Percentiles rank a stretch among this genome's conserved stretches.
phyloP scores from a whole-genome alignment of 1,284 basidiomycete genomes.

The Ceraceosorus bombacis region DNA sequence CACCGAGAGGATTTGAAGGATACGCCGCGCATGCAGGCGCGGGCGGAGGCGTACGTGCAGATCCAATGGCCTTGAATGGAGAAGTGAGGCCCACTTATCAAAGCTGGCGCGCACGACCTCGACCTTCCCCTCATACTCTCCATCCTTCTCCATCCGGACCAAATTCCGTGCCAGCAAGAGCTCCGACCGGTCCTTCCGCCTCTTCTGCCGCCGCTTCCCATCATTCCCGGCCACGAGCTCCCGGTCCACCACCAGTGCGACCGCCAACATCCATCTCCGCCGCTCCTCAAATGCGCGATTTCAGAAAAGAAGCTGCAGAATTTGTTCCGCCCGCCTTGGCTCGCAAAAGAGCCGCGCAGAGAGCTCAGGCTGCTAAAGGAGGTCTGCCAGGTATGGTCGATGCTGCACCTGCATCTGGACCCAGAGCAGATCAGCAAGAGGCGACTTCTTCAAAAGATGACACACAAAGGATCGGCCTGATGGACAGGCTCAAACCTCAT shows the following conservation, averaged over 20 bases:
- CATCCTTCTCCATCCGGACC: not conserved
- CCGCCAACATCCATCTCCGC: constrained; percentile 27
- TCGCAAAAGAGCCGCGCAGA: constrained; percentile 29
- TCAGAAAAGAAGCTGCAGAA: constrained; percentile 39
- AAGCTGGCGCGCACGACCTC: too few relatives aligned
- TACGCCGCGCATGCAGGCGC: too few relatives aligned
- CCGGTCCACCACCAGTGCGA: constrained; percentile 17
- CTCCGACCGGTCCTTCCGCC: constrained; percentile 9
- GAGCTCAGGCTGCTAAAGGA: constrained; percentile 20
- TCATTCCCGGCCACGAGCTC: not conserved
- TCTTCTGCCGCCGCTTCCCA: constrained; percentile 5
- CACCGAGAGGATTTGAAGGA: too few relatives aligned
- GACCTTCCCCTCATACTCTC: not conserved
- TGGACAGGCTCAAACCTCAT: constrained; percentile 18
- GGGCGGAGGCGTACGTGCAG: too few relatives aligned
- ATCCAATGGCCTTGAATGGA: too few relatives aligned
- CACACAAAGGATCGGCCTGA: constrained; percentile 13
- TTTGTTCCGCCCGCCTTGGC: constrained; percentile 43
- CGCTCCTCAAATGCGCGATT: constrained; percentile 42
- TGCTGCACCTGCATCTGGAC: constrained; percentile 30
- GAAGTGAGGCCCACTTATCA: too few relatives aligned
- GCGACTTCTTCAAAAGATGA: not conserved
- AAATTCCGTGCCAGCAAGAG: not conserved
- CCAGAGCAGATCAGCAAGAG: not conserved
- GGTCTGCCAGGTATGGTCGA: constrained; percentile 31